Evolutionary conservation across 2,329 filamentous ascomycete genomes (phyloP), one percentile per base, ranked within the genome.

Genomic region (Penicillium vulpinum): DNA sequence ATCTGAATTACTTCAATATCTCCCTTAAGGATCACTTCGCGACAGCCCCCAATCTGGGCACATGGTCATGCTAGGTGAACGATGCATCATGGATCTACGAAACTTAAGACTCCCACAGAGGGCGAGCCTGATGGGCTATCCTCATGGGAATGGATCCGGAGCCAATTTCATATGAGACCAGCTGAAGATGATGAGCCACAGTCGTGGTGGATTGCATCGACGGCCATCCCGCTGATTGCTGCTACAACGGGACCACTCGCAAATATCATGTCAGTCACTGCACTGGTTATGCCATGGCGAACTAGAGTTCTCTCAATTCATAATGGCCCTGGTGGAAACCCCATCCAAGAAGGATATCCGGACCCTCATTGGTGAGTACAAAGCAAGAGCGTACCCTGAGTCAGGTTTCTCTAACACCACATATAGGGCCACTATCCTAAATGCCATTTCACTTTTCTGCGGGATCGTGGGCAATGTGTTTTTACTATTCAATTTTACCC

Each of bases 211-310:
- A 71, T 81, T 60, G 78, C 78, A 1, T 80, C 78, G 2, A 82
- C 78, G 1, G 78, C 78, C 3, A 80, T 92, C 61, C 90, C 89
- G 31, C 85, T 97, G 70, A 82, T 94, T 11, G 91, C 92, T 2
- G 92, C 91, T 33, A 91, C 92, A 0, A 83, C 94, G 2, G 91
- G 91, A 0, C 92, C 92, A 0, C 84, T 96, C 10, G 92, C 92
- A 3, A 96, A 92, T 56, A 87, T 94, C 29, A 89, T 94, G 74
- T 93, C 89, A 56, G 91, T 96, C 57, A 91, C 89, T 59, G 90
- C 92, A 8, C 80, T 96, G n/a, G 90, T 91, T 1, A 87, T 86
- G 28, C 85, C 85, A 22, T 96, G 92, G 92, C 82, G 90, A 58
- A 78, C 80, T 51, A 68, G 80, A 40, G 75, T 83, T 38, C 70